Evolutionary conservation across 1,284 basidiomycete genomes (phyloP).

Genomic region (Golubevia pallescens): DNA sequence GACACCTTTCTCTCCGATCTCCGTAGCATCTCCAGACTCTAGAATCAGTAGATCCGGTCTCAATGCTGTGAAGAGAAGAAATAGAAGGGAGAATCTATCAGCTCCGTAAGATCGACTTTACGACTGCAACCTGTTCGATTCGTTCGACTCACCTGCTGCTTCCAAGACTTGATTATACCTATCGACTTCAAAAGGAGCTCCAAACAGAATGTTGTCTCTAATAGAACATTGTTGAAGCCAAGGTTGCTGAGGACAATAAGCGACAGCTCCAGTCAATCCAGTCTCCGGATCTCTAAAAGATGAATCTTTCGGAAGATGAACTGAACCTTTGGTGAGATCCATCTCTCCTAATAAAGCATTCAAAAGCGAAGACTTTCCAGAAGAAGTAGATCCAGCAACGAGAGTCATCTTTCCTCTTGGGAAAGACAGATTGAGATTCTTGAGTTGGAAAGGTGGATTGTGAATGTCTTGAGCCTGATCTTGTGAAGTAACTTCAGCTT

Average conservation of each 20-base stretch:
- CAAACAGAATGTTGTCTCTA: constrained; percentile 3
- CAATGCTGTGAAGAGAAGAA: constrained; percentile 3
- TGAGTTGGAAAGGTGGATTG: background rate
- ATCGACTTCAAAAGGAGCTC: background rate
- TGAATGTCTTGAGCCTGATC: background rate
- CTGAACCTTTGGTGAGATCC: constrained; percentile 54
- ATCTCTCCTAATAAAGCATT: constrained; percentile 69
- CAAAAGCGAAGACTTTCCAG: constrained; percentile 67
- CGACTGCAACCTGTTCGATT: too few relatives aligned
- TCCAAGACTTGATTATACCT: background rate
- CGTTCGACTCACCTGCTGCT: background rate
- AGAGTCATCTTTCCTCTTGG: background rate
- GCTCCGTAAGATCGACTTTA: background rate
- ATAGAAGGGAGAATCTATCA: too few relatives aligned
- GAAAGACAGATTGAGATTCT: background rate
- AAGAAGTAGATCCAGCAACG: constrained; percentile 9
- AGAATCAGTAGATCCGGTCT: constrained; percentile 1
- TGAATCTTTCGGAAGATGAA: constrained; percentile 69
- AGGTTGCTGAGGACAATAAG: constrained; percentile 78
- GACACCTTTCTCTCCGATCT: background rate
- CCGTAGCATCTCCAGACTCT: background rate
- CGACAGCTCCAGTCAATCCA: constrained; percentile 68
- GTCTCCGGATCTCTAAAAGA: constrained; percentile 73
- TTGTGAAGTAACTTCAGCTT: too few relatives aligned
- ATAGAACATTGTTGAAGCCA: constrained; percentile 68